phyloP scores from a whole-genome alignment of 768 basidiomycete genomes.

The Kwoniella bestiolae region DNA sequence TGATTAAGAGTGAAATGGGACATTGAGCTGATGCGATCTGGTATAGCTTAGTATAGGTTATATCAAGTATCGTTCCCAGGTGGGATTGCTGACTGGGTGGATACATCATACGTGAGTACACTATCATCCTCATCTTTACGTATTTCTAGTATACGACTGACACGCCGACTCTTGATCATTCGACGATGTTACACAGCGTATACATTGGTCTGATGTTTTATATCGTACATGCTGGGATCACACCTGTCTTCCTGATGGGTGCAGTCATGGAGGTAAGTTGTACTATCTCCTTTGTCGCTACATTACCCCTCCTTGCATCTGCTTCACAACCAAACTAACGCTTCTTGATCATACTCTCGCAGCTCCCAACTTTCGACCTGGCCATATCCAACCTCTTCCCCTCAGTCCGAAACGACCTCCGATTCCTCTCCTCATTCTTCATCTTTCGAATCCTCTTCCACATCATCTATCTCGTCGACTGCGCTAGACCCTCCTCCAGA shows the following conservation, averaged over 20 bases:
- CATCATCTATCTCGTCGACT: slow-evolving; percentile 55
- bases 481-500: slow-evolving; percentile 39
- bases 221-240: slow-evolving; percentile 58
- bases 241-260: slow-evolving; percentile 61
- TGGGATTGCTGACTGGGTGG: slow-evolving; percentile 66
- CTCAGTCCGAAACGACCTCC: slow-evolving; percentile 61
- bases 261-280: slow-evolving; percentile 62
- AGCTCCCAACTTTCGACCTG: slow-evolving; percentile 65
- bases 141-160: too few species aligned
- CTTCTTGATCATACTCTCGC: neutral
- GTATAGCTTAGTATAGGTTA: slow-evolving; percentile 61
- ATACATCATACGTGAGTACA: slow-evolving; percentile 60
- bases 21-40: neutral
- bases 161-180: neutral
- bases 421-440: slow-evolving; percentile 65
- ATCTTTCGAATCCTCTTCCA: slow-evolving; percentile 64
- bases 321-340: neutral
- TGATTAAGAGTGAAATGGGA: too few species aligned
- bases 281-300: too few species aligned
- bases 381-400: slow-evolving; percentile 62
- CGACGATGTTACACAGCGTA: slow-evolving; percentile 28
- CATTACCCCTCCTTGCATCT: too few species aligned
- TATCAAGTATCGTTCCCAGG: slow-evolving; percentile 61
- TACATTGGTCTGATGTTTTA: slow-evolving; percentile 61
- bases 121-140: too few species aligned